Evolutionary conservation across 768 basidiomycete genomes (phyloP).

Genomic region (Piloderma croceum): DNA sequence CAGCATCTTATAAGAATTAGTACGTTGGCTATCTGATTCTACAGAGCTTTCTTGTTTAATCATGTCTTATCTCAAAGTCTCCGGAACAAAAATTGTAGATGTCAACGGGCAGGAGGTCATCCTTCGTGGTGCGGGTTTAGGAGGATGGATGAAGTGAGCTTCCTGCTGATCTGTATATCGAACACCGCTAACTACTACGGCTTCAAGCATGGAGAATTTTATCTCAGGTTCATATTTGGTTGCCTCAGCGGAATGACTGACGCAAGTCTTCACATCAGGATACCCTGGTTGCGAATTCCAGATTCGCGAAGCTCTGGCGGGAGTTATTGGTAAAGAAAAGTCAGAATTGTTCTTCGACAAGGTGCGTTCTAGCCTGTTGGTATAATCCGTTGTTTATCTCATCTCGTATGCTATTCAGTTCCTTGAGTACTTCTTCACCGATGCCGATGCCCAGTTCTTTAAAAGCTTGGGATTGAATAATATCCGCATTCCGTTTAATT

Average conservation of each 20-base stretch:
- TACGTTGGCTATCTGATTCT: too few species aligned
- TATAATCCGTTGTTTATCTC: not conserved
- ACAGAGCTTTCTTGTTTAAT: too few species aligned
- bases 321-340: constrained; percentile 60
- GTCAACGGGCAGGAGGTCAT: constrained; percentile 51
- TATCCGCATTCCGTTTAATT: constrained; percentile 72
- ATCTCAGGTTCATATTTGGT: constrained; percentile 44
- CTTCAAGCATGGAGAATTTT: constrained; percentile 67
- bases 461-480: constrained; percentile 75
- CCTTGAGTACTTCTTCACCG: constrained; percentile 78
- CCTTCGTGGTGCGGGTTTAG: constrained; percentile 70
- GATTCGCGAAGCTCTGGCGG: constrained; percentile 64
- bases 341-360: constrained; percentile 82
- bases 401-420: constrained; percentile 39
- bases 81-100: constrained; percentile 57
- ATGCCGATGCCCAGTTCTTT: constrained; percentile 71
- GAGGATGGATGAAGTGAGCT: constrained; percentile 83
- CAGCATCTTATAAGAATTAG: too few species aligned
- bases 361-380: constrained; percentile 39
- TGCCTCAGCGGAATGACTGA: not conserved
- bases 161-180: constrained; percentile 2
- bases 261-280: constrained; percentile 38
- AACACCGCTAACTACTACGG: not conserved
- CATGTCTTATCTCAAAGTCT: constrained; percentile 53
- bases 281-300: constrained; percentile 81